Evolutionary conservation across 2,329 filamentous ascomycete species (phyloP).

Genomic region (Sphaerulina musiva): DNA sequence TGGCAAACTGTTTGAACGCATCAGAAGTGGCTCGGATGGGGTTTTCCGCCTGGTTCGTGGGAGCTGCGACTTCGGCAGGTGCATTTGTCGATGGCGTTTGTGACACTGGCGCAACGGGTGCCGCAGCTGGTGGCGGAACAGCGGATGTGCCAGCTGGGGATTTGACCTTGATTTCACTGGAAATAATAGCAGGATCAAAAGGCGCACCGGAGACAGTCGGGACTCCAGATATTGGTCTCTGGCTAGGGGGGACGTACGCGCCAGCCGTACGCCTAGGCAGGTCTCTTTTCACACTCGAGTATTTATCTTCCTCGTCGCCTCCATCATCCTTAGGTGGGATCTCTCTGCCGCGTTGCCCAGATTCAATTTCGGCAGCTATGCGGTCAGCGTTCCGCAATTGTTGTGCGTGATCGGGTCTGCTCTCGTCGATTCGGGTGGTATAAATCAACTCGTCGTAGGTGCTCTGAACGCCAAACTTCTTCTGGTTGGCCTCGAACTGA

Average conservation of each 20-base stretch:
- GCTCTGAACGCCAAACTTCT: conserved; percentile 77
- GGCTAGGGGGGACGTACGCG: conserved; percentile 86
- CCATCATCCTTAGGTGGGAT: conserved; percentile 59
- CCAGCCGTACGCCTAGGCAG: conserved; percentile 54
- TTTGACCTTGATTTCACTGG: conserved; percentile 62
- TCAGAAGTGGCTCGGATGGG: conserved; percentile 57
- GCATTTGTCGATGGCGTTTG: conserved; percentile 58
- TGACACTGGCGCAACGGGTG: conserved; percentile 42
- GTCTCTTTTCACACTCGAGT: conserved; percentile 79
- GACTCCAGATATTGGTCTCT: conserved; percentile 69
- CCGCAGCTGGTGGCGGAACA: conserved; percentile 1
- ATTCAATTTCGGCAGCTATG: conserved; percentile 85
- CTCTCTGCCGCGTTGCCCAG: conserved; percentile 73
- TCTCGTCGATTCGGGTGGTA: conserved; percentile 83
- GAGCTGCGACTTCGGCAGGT: conserved; percentile 45
- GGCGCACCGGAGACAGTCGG: conserved; percentile 69
- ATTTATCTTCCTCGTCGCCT: conserved; percentile 90
- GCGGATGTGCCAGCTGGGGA: conserved; percentile 15
- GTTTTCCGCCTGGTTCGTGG: conserved; percentile 47
- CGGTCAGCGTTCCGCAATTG: conserved; percentile 71
- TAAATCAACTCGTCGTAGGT: conserved; percentile 94
- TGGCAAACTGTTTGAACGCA: conserved; percentile 59
- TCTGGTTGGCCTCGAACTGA: conserved; percentile 86
- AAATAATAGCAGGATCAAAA: conserved; percentile 84
- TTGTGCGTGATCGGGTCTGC: conserved; percentile 72